phyloP scores from a whole-genome alignment of 352 stramenopile genomes.

The Phytopythium ostracodes region DNA sequence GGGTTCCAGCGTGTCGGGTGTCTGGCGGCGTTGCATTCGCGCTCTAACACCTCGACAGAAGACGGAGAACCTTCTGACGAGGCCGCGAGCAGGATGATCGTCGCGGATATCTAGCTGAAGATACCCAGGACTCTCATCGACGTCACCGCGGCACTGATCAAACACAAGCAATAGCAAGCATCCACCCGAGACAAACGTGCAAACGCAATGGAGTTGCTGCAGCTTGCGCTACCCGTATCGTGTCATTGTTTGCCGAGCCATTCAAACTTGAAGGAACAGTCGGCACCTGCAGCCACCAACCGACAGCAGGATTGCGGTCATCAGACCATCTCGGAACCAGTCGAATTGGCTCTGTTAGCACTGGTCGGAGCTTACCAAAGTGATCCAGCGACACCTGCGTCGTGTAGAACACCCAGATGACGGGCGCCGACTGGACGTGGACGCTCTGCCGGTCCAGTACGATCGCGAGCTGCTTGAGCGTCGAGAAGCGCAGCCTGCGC shows the following conservation, averaged over 20 bases:
- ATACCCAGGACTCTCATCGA: no score
- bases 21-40: not conserved
- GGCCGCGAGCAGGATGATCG: not conserved
- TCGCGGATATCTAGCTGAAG: not conserved
- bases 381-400: conserved; percentile 19
- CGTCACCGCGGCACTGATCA: no score
- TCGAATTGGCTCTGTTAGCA: no score
- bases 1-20: conserved; percentile 15
- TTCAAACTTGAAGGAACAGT: not conserved
- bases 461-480: conserved; percentile 16
- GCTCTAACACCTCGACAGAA: not conserved
- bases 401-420: conserved; percentile 24
- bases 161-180: no score
- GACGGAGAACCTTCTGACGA: not conserved
- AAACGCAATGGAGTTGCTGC: no score
- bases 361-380: conserved; percentile 14
- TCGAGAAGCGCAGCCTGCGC: conserved; percentile 20
- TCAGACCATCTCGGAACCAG: no score
- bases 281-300: not conserved
- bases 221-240: not conserved
- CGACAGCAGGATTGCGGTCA: not conserved
- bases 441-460: conserved; percentile 14
- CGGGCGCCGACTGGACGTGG: conserved; percentile 14
- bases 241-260: not conserved
- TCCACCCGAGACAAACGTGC: no score